These are phyloP conservation scores for Pyrenophora teres DNA, from an alignment of 2,329 filamentous ascomycete species.

Conservation along the genomic window DNA sequence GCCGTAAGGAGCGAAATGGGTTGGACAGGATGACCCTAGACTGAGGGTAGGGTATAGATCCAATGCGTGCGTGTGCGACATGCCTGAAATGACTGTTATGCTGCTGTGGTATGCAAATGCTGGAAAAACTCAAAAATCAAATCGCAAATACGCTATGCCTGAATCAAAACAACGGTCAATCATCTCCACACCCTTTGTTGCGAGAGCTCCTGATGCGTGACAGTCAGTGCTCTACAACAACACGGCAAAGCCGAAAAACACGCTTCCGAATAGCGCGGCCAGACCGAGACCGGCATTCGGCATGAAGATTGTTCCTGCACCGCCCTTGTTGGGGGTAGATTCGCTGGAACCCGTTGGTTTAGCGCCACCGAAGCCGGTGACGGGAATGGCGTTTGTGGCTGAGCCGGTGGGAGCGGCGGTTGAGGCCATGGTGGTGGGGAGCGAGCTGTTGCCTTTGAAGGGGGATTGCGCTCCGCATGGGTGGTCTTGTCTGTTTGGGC, in stretches of 20 bases:
- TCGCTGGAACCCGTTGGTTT: constrained; percentile 16
- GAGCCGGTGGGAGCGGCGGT: constrained; percentile 43
- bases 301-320: constrained; percentile 52
- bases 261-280: constrained; percentile 57
- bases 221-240: constrained; percentile 31
- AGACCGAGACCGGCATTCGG: constrained; percentile 62
- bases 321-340: constrained; percentile 21
- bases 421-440: constrained; percentile 53
- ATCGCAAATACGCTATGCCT: no score
- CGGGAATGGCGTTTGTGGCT: constrained; percentile 30
- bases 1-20: no score
- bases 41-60: no score
- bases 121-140: no score
- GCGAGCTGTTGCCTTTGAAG: constrained; percentile 61
- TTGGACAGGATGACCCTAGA: no score
- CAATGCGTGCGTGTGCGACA: no score
- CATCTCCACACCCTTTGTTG: no score
- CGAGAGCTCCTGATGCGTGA: no score
- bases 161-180: no score
- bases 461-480: constrained; percentile 75
- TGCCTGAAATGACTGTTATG: no score
- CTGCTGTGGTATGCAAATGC: no score
- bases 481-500: constrained; percentile 56
- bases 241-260: constrained; percentile 63
- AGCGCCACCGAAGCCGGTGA: constrained; percentile 40